These are phyloP conservation scores for Emmonsiellopsis sp. DNA, from an alignment of 2,329 filamentous ascomycete genomes.

Conservation along the genomic window DNA sequence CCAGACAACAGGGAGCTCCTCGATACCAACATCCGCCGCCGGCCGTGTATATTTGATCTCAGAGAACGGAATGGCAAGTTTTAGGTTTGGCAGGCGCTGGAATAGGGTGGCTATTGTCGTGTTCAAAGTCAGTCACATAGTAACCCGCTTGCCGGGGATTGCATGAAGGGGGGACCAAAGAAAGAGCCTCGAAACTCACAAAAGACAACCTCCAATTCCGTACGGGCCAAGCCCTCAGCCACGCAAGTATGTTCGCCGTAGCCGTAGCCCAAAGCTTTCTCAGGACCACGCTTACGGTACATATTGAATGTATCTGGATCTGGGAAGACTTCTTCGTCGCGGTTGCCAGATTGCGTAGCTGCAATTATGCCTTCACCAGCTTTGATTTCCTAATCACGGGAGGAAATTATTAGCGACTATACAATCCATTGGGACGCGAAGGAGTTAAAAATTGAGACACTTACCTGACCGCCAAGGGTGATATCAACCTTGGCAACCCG, in stretches of 20 bases:
- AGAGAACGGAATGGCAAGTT: conserved; percentile 31
- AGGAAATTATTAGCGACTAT: background rate
- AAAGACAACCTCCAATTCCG: conserved; percentile 38
- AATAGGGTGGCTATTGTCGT: conserved; percentile 28
- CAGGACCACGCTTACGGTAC: conserved; percentile 26
- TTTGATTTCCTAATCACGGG: conserved; percentile 24
- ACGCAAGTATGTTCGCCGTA: conserved; percentile 41
- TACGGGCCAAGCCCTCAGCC: conserved; percentile 36
- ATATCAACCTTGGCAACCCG: conserved; percentile 42
- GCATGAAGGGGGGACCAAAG: background rate
- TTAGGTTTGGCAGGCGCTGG: conserved; percentile 31
- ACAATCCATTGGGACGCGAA: background rate
- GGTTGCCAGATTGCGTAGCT: conserved; percentile 40
- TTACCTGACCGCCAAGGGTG: conserved; percentile 34
- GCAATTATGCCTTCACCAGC: conserved; percentile 41
- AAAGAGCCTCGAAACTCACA: conserved; percentile 21
- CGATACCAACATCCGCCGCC: conserved; percentile 34
- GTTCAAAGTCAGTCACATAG: background rate
- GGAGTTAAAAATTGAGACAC: background rate
- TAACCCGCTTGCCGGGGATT: background rate
- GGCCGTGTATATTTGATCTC: conserved; percentile 33
- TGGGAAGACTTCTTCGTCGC: conserved; percentile 38
- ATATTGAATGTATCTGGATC: conserved; percentile 39
- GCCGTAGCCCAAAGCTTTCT: conserved; percentile 37
- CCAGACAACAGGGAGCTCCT: conserved; percentile 29